phyloP scores from a whole-genome alignment of 2,329 filamentous ascomycete species.

The Hymenoscyphus repandus region DNA sequence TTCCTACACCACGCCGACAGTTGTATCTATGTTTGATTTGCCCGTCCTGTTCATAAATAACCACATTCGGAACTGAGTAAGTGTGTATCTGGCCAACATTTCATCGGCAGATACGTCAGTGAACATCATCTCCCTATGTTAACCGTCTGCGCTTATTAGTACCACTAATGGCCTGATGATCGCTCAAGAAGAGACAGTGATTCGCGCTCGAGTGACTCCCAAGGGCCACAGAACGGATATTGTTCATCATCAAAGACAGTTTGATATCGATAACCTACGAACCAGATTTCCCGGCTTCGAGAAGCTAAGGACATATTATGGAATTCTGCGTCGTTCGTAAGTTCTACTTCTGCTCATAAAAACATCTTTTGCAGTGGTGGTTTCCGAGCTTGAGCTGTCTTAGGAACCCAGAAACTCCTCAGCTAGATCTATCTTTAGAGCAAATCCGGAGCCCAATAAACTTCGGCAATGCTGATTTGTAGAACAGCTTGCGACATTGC shows the following conservation, averaged over 20 bases:
- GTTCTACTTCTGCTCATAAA: neutral
- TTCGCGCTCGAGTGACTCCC: slow-evolving; percentile 43
- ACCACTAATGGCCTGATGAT: slow-evolving; percentile 3
- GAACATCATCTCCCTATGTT: slow-evolving; percentile 37
- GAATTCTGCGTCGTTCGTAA: neutral
- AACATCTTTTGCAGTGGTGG: neutral
- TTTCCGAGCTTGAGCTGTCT: neutral
- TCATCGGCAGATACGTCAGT: slow-evolving; percentile 42
- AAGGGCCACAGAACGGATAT: slow-evolving; percentile 34
- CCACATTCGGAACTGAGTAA: slow-evolving; percentile 38
- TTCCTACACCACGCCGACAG: slow-evolving; percentile 4
- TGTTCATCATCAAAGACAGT: slow-evolving; percentile 46
- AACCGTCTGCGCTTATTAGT: slow-evolving; percentile 21
- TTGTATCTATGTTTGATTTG: slow-evolving; percentile 14
- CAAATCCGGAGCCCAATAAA: too few species aligned
- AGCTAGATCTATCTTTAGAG: too few species aligned
- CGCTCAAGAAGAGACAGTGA: slow-evolving; percentile 26
- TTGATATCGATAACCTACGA: slow-evolving; percentile 44
- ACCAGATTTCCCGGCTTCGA: slow-evolving; percentile 37
- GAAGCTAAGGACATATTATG: neutral
- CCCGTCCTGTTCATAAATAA: slow-evolving; percentile 29
- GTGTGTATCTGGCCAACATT: slow-evolving; percentile 37
- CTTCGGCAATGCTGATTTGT: neutral
- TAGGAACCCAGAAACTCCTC: neutral
- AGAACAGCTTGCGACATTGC: slow-evolving; percentile 9